phyloP scores from a whole-genome alignment of 2,329 filamentous ascomycete species.

The Verticillium nubilum region DNA sequence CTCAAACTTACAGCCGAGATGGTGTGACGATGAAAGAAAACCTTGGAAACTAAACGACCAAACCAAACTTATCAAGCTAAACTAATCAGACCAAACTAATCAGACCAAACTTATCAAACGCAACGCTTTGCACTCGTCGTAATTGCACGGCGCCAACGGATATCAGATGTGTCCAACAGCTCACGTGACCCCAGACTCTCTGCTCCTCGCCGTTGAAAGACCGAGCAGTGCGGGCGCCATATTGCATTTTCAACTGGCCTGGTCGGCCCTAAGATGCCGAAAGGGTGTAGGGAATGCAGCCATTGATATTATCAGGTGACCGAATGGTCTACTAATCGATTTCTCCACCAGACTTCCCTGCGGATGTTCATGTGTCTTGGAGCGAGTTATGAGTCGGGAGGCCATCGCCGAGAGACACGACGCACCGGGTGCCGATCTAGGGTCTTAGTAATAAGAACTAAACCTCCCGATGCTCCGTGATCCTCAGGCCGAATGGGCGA shows the following conservation, averaged over 20 bases:
- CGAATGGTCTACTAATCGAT: neutral
- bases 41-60: no score
- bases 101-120: no score
- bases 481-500: neutral
- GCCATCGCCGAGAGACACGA: neutral
- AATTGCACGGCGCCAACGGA: no score
- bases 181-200: no score
- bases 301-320: neutral
- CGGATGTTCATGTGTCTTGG: no score
- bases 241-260: neutral
- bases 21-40: neutral
- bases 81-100: no score
- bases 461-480: neutral
- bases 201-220: neutral
- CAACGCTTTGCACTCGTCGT: no score
- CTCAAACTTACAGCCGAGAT: neutral
- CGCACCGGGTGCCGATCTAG: neutral
- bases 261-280: neutral
- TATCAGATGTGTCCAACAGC: no score
- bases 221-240: neutral
- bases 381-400: neutral
- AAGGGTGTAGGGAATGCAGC: neutral
- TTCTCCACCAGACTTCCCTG: neutral
- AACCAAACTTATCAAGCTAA: no score
- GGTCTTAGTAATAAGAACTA: neutral